Conservation (phyloP, 148 eudicot genomes). For the Fagopyrum esculentum region DNA sequence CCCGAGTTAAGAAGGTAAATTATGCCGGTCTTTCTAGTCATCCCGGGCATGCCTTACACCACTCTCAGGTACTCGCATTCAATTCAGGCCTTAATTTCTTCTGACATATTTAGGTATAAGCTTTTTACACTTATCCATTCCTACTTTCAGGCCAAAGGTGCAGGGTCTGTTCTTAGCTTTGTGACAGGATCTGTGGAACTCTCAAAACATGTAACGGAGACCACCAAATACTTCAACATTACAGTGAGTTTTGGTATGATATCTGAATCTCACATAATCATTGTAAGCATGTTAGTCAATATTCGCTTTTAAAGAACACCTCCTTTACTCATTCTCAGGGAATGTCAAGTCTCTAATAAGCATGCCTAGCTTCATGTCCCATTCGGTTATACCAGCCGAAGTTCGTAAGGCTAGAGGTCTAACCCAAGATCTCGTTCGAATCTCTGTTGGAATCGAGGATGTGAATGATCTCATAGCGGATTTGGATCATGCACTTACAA, state of each 20-base stretch:
- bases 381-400: conserved; percentile 72
- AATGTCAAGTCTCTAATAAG: conserved; percentile 96
- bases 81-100: not conserved
- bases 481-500: conserved; percentile 60
- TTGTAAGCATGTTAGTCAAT: no score
- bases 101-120: not conserved
- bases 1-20: conserved; percentile 74
- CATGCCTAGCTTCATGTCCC: conserved; percentile 99
- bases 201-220: conserved; percentile 75
- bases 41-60: conserved; percentile 81
- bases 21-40: conserved; percentile 94
- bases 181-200: conserved; percentile 80
- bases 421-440: conserved; percentile 83
- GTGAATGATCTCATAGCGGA: conserved; percentile 80
- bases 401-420: conserved; percentile 83
- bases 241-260: conserved; percentile 95
- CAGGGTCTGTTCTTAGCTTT: conserved; percentile 97
- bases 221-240: conserved; percentile 82
- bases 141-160: conserved; percentile 84
- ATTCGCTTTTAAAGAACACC: no score
- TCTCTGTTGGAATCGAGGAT: conserved; percentile 93
- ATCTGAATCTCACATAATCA: not conserved
- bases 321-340: conserved; percentile 28
- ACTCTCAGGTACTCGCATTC: conserved; percentile 57
- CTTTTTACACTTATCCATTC: not conserved